Base-by-base conservation (phyloP, 1,284 basidiomycete genomes). In the Porodaedalea pini region DNA sequence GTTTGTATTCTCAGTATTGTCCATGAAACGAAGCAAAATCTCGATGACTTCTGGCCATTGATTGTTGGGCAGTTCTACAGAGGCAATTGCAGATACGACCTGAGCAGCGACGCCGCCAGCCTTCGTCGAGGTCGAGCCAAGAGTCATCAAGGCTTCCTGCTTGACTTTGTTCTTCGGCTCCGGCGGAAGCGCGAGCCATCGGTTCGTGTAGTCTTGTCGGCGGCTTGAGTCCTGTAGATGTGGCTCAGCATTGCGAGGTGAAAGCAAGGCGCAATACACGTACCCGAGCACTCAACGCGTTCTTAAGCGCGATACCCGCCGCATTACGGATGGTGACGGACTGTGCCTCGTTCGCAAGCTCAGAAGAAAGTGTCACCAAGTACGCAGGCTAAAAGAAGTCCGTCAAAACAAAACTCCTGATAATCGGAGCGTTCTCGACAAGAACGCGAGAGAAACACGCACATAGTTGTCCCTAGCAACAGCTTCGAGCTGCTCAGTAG, bases 261-360 rank as follows among this genome's bases (percentile, higher is more conserved):
- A 49, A 13, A 61, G 49, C 57, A 61, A 25, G 64, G 57, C 51
- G 60, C 32, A 25, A 52, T 48, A 53, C 45, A 80, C 90, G 70
- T 75, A 95, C 93, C 67, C 93, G 81, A 61, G 95, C 93, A 41
- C 87, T 85, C 59, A 99, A 76, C 59, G 94, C 86, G 72, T 99
- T 99, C 83, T 99, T 99, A 75, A 99, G 80, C 17, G 95, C 95
- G 52, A 99, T 81, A 72, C 94, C 95, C 23, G 97, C 94, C 15
- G 96, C 94, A 68, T 93, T 95, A 65, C 96, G 83, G 53, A 97
- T 84, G 71, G 93, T 87, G 37, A 86, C 66, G n/a, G 78, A 78
- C 7, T 82, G 81, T 45, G 66, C 75, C 69, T 93, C 90, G 64
- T 92, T 88, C 34, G 85, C 83, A 48, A 97, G 82, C 66, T 94